phyloP scores from a whole-genome alignment of 1,284 basidiomycete species.

The Vanrija sp. region DNA sequence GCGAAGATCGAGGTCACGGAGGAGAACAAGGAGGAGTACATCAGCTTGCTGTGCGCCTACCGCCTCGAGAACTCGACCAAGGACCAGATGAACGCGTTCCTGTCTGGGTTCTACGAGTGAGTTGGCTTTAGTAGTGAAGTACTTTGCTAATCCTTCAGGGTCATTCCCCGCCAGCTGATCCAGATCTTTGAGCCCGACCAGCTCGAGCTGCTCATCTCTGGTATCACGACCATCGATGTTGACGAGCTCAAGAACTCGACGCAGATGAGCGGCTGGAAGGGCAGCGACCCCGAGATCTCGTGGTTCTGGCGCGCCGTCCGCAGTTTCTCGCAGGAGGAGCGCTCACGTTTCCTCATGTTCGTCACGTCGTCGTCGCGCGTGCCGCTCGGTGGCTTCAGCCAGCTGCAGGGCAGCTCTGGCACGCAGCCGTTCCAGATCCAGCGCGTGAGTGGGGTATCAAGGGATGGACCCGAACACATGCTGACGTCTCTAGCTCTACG shows the following conservation, averaged over 20 bases:
- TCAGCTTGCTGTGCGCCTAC: conserved; percentile 74
- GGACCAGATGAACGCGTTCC: conserved; percentile 89
- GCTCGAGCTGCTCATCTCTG: conserved; percentile 94
- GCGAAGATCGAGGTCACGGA: conserved; percentile 80
- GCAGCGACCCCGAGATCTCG: conserved; percentile 82
- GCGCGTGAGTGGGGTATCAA: conserved; percentile 53
- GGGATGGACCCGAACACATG: conserved; percentile 40
- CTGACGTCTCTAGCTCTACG: conserved; percentile 53
- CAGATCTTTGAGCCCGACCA: conserved; percentile 91
- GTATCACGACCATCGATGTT: conserved; percentile 96
- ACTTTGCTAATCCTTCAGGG: conserved; percentile 27
- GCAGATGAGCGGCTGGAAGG: conserved; percentile 48
- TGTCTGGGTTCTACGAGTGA: conserved; percentile 85
- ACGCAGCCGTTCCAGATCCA: conserved; percentile 96
- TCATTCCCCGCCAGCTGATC: conserved; percentile 49
- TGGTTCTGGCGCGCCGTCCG: conserved; percentile 99
- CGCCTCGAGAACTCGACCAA: conserved; percentile 91
- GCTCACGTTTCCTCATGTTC: conserved; percentile 94
- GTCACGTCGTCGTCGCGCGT: conserved; percentile 90
- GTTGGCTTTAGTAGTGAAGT: conserved; percentile 56
- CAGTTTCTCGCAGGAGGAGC: conserved; percentile 93
- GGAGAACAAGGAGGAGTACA: conserved; percentile 95
- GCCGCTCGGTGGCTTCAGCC: conserved; percentile 86
- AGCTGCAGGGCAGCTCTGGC: conserved; percentile 89
- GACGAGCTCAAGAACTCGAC: conserved; percentile 92